phyloP scores from a whole-genome alignment of 2,329 filamentous ascomycete species.

The Davidsoniella eucalypti region DNA sequence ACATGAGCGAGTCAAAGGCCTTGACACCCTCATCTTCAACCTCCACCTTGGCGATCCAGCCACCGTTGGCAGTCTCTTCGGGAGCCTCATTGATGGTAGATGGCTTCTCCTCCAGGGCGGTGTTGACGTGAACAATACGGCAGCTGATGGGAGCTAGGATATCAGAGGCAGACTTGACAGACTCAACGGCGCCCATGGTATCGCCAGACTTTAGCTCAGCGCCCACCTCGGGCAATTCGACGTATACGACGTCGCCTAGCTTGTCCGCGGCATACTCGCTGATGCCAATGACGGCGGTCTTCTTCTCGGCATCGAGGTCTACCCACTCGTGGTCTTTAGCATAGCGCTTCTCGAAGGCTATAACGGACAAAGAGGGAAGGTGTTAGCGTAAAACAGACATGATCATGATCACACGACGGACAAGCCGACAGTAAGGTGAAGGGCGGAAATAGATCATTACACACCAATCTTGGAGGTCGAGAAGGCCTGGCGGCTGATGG shows the following conservation, averaged over 20 bases:
- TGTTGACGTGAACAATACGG: slow-evolving; percentile 59
- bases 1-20: slow-evolving; percentile 65
- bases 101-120: slow-evolving; percentile 65
- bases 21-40: slow-evolving; percentile 47
- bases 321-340: slow-evolving; percentile 98
- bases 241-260: slow-evolving; percentile 92
- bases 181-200: slow-evolving; percentile 86
- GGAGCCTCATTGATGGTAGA: slow-evolving; percentile 76
- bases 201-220: slow-evolving; percentile 60
- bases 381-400: neutral
- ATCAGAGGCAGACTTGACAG: slow-evolving; percentile 95
- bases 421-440: neutral
- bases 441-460: slow-evolving; percentile 9
- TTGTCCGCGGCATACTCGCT: slow-evolving; percentile 81
- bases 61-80: slow-evolving; percentile 60
- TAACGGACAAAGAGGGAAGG: neutral
- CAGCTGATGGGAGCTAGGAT: slow-evolving; percentile 81
- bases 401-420: neutral
- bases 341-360: slow-evolving; percentile 52
- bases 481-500: slow-evolving; percentile 27
- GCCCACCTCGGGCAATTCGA: slow-evolving; percentile 69
- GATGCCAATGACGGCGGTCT: slow-evolving; percentile 69
- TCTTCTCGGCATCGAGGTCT: slow-evolving; percentile 68
- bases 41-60: slow-evolving; percentile 85
- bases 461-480: slow-evolving; percentile 25